Percentiles rank a stretch among this genome's conserved stretches.
Conservation (phyloP, 2,329 filamentous ascomycete genomes). For the Talaromyces sp. region DNA sequence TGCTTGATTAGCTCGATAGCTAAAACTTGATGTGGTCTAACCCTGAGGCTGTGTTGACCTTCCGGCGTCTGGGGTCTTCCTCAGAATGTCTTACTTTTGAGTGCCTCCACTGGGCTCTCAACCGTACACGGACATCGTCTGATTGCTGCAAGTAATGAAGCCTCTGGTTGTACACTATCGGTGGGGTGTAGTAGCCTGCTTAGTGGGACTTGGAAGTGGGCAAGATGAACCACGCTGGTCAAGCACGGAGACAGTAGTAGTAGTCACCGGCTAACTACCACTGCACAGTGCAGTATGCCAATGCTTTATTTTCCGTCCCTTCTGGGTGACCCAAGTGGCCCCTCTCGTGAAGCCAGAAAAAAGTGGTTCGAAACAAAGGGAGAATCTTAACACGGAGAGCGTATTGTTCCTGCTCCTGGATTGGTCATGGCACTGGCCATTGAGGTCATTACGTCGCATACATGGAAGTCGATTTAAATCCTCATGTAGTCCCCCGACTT, state of each 20-base stretch:
- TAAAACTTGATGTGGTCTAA: constrained; percentile 2
- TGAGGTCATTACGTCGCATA: neutral
- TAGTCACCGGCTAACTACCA: neutral
- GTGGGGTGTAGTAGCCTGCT: neutral
- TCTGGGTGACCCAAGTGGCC: neutral
- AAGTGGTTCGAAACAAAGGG: constrained; percentile 5
- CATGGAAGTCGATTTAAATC: constrained; percentile 6
- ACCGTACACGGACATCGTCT: constrained; percentile 5
- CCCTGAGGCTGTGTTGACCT: constrained; percentile 9
- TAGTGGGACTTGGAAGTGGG: neutral
- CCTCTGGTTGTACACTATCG: neutral
- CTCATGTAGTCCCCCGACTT: neutral
- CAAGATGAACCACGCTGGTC: neutral
- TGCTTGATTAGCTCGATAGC: neutral
- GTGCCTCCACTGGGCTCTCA: neutral
- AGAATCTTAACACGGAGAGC: neutral
- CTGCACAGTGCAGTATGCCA: neutral
- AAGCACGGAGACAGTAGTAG: neutral
- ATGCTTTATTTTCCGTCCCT: neutral
- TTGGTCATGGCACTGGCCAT: neutral
- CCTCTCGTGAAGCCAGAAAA: neutral
- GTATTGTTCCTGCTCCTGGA: neutral
- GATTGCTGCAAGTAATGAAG: constrained; percentile 1
- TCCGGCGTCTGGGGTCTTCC: constrained; percentile 12
- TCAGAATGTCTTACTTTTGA: constrained; percentile 26